These are phyloP conservation scores for Mycena rosella DNA, from an alignment of 768 basidiomycete species.

Conservation along the genomic window DNA sequence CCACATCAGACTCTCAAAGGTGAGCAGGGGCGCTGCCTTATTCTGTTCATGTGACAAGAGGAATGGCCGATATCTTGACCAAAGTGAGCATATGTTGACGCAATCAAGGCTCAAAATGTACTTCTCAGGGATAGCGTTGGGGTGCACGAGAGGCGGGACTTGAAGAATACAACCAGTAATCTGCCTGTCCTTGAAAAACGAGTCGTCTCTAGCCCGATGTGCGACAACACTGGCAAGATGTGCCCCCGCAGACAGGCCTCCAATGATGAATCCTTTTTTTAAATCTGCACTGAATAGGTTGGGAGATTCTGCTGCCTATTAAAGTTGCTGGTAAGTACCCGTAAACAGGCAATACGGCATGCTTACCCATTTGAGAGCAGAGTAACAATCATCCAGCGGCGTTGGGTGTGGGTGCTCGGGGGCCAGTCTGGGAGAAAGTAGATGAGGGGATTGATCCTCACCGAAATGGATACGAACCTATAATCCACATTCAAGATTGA, in stretches of 20 bases:
- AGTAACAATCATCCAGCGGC: slow-evolving; percentile 24
- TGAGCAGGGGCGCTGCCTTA: slow-evolving; percentile 6
- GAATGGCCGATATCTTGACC: slow-evolving; percentile 17
- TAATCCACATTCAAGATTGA: slow-evolving; percentile 33
- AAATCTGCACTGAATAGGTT: slow-evolving; percentile 24
- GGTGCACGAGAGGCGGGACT: slow-evolving; percentile 24
- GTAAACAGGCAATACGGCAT: no score
- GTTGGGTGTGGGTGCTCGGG: slow-evolving; percentile 31
- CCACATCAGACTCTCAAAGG: neutral
- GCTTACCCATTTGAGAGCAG: slow-evolving; percentile 35
- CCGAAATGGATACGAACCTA: slow-evolving; percentile 25
- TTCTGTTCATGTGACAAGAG: slow-evolving; percentile 32
- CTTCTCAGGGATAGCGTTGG: slow-evolving; percentile 23
- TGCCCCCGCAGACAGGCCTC: slow-evolving; percentile 30
- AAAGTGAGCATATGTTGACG: neutral
- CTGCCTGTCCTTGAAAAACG: slow-evolving; percentile 26
- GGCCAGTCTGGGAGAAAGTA: slow-evolving; percentile 9
- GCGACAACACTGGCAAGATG: slow-evolving; percentile 26
- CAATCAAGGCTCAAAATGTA: neutral
- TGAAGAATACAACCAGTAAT: slow-evolving; percentile 30
- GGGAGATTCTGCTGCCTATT: slow-evolving; percentile 21
- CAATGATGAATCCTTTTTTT: slow-evolving; percentile 33
- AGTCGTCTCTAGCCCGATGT: slow-evolving; percentile 31
- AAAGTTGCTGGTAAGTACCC: no score
- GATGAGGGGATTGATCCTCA: no score